These are phyloP conservation scores for Ophiostoma himal-ulmi DNA, from an alignment of 2,329 filamentous ascomycete genomes.

Conservation along the genomic window DNA sequence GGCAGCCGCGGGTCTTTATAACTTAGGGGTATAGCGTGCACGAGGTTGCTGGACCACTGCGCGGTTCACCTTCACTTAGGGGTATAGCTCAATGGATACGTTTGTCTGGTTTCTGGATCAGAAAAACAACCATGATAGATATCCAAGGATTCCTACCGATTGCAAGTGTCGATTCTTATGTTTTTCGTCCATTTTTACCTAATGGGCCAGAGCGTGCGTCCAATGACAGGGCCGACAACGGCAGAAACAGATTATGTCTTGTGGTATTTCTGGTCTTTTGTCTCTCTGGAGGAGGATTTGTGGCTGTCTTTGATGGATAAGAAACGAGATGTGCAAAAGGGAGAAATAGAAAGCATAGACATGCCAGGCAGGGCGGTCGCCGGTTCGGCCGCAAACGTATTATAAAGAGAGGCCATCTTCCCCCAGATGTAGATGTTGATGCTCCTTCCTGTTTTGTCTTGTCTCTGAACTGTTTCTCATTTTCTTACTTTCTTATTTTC, in stretches of 20 bases:
- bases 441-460: background rate
- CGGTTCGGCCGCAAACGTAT: constrained; percentile 7
- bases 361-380: background rate
- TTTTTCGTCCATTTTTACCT: constrained; percentile 18
- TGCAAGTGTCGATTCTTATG: background rate
- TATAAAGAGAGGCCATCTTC: background rate
- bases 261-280: background rate
- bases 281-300: background rate
- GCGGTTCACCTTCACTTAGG: constrained; percentile 25
- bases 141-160: background rate
- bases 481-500: background rate
- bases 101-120: background rate
- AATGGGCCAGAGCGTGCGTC: constrained; percentile 17
- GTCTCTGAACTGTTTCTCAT: no score
- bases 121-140: background rate
- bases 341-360: background rate
- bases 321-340: constrained; percentile 1
- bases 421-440: background rate
- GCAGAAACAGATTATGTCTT: background rate
- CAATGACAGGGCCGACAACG: background rate
- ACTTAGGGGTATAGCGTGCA: constrained; percentile 10
- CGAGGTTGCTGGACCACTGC: constrained; percentile 1
- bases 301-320: background rate
- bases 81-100: constrained; percentile 22
- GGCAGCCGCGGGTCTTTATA: constrained; percentile 1